Conservation (phyloP, 768 basidiomycete genomes). For the Panus rudis region DNA sequence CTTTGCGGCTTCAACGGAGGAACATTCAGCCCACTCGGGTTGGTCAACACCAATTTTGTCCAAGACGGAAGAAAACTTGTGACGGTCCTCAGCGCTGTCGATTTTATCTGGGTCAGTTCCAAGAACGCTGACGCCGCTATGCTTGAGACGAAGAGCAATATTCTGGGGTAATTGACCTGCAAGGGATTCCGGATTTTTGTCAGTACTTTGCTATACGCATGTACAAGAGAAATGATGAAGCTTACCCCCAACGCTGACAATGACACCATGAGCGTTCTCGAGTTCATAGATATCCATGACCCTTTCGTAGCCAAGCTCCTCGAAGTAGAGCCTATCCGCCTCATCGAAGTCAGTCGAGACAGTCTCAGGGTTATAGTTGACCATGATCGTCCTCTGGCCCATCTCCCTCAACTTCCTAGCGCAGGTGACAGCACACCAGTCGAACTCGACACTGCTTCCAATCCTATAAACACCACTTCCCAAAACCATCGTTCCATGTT, state of each 20-base stretch:
- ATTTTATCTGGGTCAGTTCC: constrained; percentile 95
- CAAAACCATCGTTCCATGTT: constrained; percentile 98
- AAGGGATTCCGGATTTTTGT: not conserved
- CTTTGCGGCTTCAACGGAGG: constrained; percentile 84
- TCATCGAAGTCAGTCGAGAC: constrained; percentile 99
- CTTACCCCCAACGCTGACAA: constrained; percentile 95
- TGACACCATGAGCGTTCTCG: constrained; percentile 85
- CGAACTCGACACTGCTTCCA: constrained; percentile 97
- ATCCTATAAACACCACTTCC: constrained; percentile 98
- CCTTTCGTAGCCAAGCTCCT: constrained; percentile 94
- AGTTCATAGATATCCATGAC: constrained; percentile 99
- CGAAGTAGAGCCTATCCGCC: constrained; percentile 98
- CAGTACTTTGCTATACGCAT: not conserved
- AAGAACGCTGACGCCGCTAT: constrained; percentile 85
- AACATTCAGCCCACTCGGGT: constrained; percentile 92
- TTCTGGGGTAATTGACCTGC: constrained; percentile 96
- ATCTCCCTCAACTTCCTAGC: constrained; percentile 86
- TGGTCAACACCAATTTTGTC: constrained; percentile 95
- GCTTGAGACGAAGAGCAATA: constrained; percentile 91
- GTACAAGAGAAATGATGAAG: constrained; percentile 1
- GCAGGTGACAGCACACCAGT: constrained; percentile 99
- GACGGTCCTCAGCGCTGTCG: constrained; percentile 95
- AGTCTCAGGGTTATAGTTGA: constrained; percentile 99
- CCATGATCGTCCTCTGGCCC: constrained; percentile 95
- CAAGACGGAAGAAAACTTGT: constrained; percentile 97